Conservation (phyloP, 176 grass and related monocot species). For the Aegilops speltoides region DNA sequence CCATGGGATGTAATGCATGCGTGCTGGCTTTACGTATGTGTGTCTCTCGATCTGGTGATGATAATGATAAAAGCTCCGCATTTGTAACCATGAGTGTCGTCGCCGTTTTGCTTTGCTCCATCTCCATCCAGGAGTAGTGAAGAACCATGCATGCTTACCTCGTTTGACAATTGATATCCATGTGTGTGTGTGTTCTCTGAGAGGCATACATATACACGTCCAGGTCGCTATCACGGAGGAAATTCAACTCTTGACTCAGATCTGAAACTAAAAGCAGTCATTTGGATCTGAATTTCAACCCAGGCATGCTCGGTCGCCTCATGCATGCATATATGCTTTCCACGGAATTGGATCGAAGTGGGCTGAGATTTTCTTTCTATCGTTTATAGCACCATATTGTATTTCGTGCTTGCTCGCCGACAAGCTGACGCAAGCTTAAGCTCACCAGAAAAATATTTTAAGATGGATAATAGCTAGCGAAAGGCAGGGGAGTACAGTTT, state of each 20-base stretch:
- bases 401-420: not conserved
- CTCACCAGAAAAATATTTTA: not conserved
- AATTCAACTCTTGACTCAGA: not conserved
- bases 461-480: not conserved
- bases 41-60: constrained; percentile 4
- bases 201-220: not conserved
- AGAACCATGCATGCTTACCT: not conserved
- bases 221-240: constrained; percentile 18
- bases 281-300: constrained; percentile 19
- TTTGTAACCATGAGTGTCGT: constrained; percentile 25
- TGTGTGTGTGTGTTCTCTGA: not conserved
- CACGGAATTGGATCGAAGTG: too few relatives aligned
- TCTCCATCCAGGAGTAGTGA: not conserved
- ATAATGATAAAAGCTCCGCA: constrained; percentile 25
- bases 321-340: not conserved
- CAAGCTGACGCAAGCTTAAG: not conserved
- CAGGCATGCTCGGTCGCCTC: not conserved
- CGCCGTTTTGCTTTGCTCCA: not conserved
- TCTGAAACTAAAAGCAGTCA: not conserved
- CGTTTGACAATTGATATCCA: not conserved
- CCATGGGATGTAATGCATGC: constrained; percentile 7
- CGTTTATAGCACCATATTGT: not conserved
- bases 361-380: too few relatives aligned
- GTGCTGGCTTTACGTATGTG: constrained; percentile 8
- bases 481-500: too few relatives aligned